Evolutionary conservation across 139 green algal genomes (phyloP), one percentile per base, ranked within the genome.

Genomic region (Penium margaritaceum): DNA sequence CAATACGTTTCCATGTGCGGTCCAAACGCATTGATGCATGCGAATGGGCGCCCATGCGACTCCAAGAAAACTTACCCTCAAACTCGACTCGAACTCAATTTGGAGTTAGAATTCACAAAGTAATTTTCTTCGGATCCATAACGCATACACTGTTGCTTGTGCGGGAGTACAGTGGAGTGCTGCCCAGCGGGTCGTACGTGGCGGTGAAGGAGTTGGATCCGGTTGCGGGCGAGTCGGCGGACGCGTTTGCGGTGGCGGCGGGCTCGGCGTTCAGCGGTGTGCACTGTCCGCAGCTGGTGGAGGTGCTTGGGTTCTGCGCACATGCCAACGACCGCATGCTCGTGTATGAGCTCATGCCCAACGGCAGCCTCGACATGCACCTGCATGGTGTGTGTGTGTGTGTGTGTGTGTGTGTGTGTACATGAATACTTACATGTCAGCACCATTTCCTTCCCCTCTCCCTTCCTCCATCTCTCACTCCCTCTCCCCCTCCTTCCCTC

Each of bases 291-390:
- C 51, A 60, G 51, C 51, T 60, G 0, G 51, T 60, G 21, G 51
- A 60, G 51, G 51, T 60, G 51, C 51, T 60, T n/a, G 51, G 51
- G 24, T n/a, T 60, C 24, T 60, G 51, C 51, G 51, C 51, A 24
- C 24, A 60, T 27, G 4, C 24, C 14, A 60, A 60, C 51, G 30
- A 24, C 0, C 51, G 30, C 1, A 9, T 60, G 51, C 51, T 60
- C 5, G 19, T 60, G 2, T 60, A 60, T 27, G 51, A 60, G 51
- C 51, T 60, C 2, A 24, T 60, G 51, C 51, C 51, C 21, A 60
- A 60, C 30, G 51, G 51, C 51, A 60, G 51, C 51, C 51, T 60
- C 19, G 51, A 60, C 51, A 60, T 60, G 51, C 51, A 60, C 51
- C 51, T 60, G 24, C 51, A 60, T 60, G 55, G 55, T 36, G 36